Conservation (phyloP, 2,329 filamentous ascomycete species). For the Phaeosphaeriaceae sp. region DNA sequence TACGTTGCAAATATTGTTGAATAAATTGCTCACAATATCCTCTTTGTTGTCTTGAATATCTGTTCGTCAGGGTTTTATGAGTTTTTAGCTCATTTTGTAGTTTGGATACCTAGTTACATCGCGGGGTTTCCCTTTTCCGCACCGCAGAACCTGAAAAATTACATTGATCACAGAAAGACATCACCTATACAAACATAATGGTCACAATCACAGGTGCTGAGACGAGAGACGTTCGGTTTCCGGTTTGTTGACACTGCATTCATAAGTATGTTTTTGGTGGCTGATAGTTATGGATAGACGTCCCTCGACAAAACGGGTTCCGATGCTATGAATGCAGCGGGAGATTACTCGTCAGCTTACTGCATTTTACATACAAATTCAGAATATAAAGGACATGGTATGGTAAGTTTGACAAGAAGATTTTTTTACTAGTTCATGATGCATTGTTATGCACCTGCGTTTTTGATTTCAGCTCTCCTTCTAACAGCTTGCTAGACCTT, state of each 20-base stretch:
- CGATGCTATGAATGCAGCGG: conserved; percentile 94
- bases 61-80: no score
- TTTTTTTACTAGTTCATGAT: neutral
- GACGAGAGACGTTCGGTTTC: conserved; percentile 58
- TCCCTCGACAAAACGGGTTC: conserved; percentile 95
- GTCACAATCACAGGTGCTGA: conserved; percentile 55
- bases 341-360: conserved; percentile 94
- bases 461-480: neutral
- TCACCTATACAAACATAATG: conserved; percentile 38
- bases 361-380: conserved; percentile 87
- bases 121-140: conserved; percentile 2
- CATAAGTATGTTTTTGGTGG: neutral
- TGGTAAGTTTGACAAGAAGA: conserved; percentile 67
- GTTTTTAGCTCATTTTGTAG: no score
- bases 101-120: no score
- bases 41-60: neutral
- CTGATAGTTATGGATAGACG: conserved; percentile 57
- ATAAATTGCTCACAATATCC: neutral
- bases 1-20: neutral
- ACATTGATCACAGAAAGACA: neutral
- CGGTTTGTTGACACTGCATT: conserved; percentile 34
- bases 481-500: conserved; percentile 60
- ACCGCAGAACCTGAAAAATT: conserved; percentile 1
- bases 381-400: conserved; percentile 73
- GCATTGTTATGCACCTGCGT: no score